A percentile compares a stretch with the other conserved stretches of the same genome.
phyloP scores from a whole-genome alignment of 352 stramenopile species.

The Phytophthora hybrid region DNA sequence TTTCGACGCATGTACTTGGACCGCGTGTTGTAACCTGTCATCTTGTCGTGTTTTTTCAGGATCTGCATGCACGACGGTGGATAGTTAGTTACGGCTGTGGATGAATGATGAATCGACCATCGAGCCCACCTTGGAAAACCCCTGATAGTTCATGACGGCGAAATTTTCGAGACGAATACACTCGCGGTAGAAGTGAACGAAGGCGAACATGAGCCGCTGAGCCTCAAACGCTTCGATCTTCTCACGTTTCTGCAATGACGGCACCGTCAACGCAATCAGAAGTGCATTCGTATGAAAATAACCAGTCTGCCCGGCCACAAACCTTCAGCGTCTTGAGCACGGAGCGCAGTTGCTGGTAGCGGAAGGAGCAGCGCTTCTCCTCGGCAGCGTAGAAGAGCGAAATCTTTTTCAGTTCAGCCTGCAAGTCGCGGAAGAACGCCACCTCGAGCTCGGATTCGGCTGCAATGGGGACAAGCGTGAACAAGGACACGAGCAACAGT shows the following conservation, averaged over 20 bases:
- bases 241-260: slow-evolving; percentile 39
- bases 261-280: neutral
- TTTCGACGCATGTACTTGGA: slow-evolving; percentile 89
- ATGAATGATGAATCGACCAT: neutral
- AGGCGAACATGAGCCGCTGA: slow-evolving; percentile 82
- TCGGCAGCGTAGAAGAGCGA: slow-evolving; percentile 79
- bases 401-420: slow-evolving; percentile 83
- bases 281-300: neutral
- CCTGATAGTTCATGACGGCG: slow-evolving; percentile 87
- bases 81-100: neutral
- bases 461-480: slow-evolving; percentile 29
- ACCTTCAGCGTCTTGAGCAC: slow-evolving; percentile 78
- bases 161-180: slow-evolving; percentile 87
- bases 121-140: slow-evolving; percentile 75
- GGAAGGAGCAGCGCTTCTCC: slow-evolving; percentile 78
- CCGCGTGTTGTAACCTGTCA: slow-evolving; percentile 85
- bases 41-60: slow-evolving; percentile 88
- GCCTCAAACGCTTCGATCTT: slow-evolving; percentile 59
- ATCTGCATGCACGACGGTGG: slow-evolving; percentile 41
- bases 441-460: slow-evolving; percentile 77
- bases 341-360: slow-evolving; percentile 75
- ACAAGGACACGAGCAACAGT: too few species aligned
- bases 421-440: slow-evolving; percentile 81
- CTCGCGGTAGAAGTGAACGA: slow-evolving; percentile 87
- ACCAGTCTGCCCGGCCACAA: neutral